These are phyloP conservation scores for Candida hispaniensis DNA, from an alignment of 805 yeast species.

Conservation along the genomic window DNA sequence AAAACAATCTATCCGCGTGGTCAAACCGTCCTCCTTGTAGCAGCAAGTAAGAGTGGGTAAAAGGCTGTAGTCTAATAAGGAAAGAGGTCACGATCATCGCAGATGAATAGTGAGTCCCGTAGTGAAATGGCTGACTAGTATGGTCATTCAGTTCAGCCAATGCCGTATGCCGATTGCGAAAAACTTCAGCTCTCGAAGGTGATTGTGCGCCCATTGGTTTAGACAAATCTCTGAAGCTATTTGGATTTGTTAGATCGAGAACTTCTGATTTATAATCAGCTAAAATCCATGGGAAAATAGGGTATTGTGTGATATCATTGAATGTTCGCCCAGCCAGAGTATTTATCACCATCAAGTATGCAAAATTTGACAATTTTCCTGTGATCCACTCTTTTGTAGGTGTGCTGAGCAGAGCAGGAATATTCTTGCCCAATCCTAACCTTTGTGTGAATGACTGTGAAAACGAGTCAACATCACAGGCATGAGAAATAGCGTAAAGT, in stretches of 20 bases:
- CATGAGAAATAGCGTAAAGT: conserved; percentile 12
- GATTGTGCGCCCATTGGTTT: conserved; percentile 92
- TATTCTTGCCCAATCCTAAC: conserved; percentile 5
- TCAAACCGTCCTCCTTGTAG: conserved; percentile 85
- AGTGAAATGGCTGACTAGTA: conserved; percentile 68
- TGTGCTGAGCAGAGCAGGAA: conserved; percentile 1
- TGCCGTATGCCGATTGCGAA: conserved; percentile 64
- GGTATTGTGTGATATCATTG: conserved; percentile 83
- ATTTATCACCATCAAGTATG: conserved; percentile 67
- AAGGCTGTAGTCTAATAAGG: conserved; percentile 67
- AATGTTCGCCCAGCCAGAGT: conserved; percentile 82
- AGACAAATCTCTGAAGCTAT: conserved; percentile 59
- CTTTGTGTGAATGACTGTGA: conserved; percentile 10
- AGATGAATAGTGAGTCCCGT: conserved; percentile 88
- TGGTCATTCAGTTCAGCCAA: conserved; percentile 49
- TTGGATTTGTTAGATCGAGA: conserved; percentile 54
- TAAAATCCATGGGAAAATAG: conserved; percentile 85
- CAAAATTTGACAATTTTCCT: conserved; percentile 76
- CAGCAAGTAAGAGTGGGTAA: conserved; percentile 63
- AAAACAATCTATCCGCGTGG: conserved; percentile 74
- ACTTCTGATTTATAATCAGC: conserved; percentile 67
- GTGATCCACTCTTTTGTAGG: conserved; percentile 60
- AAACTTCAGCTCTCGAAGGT: conserved; percentile 45
- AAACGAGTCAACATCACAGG: conserved; percentile 8
- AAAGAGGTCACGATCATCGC: conserved; percentile 87